These are phyloP conservation scores for Kwoniella heveanensis DNA, from an alignment of 768 basidiomycete species.

Conservation along the genomic window DNA sequence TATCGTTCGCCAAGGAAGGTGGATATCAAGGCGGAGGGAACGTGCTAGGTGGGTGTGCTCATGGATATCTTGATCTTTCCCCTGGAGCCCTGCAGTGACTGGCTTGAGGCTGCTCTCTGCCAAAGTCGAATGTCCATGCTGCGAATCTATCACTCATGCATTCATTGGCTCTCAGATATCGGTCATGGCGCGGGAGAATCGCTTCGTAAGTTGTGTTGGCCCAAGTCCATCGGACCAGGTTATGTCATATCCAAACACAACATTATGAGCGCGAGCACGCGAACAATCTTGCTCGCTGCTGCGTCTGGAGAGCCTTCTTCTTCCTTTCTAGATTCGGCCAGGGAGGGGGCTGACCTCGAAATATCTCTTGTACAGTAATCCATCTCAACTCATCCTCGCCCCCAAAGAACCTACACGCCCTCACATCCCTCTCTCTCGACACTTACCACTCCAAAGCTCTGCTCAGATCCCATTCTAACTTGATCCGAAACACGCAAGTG, in stretches of 20 bases:
- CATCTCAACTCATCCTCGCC: slow-evolving; percentile 30
- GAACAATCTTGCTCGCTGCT: too few relatives aligned
- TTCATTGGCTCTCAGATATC: slow-evolving; percentile 45
- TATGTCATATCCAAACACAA: too few relatives aligned
- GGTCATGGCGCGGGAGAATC: slow-evolving; percentile 51
- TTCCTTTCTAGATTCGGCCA: too few relatives aligned
- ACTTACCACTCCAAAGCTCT: slow-evolving; percentile 25
- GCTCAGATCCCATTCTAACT: slow-evolving; percentile 11
- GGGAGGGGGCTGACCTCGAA: background rate
- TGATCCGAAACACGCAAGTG: slow-evolving; percentile 11
- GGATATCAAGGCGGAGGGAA: slow-evolving; percentile 21
- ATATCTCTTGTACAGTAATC: slow-evolving; percentile 20
- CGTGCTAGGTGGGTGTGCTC: slow-evolving; percentile 34
- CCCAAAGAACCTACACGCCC: slow-evolving; percentile 32
- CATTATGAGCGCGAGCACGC: too few relatives aligned
- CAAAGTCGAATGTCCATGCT: too few relatives aligned
- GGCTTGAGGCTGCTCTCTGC: too few relatives aligned
- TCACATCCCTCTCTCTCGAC: slow-evolving; percentile 36
- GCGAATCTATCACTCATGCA: too few relatives aligned
- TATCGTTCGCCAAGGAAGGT: slow-evolving; percentile 33
- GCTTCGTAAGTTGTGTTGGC: slow-evolving; percentile 17
- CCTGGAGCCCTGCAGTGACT: too few relatives aligned
- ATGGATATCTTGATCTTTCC: too few relatives aligned
- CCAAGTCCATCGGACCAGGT: background rate
- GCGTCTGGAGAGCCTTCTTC: too few relatives aligned